Evolutionary conservation across 768 basidiomycete species (phyloP), one percentile per base, ranked within the genome.

Genomic region (Pleurotus platypus): DNA sequence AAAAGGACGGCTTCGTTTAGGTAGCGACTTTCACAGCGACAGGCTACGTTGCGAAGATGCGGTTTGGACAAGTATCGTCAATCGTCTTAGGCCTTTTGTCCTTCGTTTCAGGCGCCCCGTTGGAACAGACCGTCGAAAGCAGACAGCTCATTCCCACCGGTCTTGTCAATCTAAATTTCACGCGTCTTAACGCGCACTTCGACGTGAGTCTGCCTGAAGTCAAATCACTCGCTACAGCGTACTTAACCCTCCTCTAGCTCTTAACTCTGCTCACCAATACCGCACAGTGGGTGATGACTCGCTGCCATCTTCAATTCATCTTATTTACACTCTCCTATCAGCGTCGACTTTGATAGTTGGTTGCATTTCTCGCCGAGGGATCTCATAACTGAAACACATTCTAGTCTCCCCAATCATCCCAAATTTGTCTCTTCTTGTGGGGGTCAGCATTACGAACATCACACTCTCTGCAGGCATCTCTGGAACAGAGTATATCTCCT

Each of bases 401-500:
- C 30, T 22, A 54, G 51, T 54, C 18, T 37, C 51, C 9, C 51
- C 51, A 2, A 24, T 54, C 24, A 54, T 54, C 18, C 39, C 51
- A 15, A 15, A 40, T 26, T 26, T 42, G 22, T 39, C 20, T 3
- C 20, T 27, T n/a, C 24, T 54, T 12, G 16, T 54, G 5, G 51
- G 51, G 20, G 6, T 54, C 15, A 54, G 16, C 51, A 54, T 54
- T 39, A 42, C 51, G 16, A 13, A 42, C 7, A 8, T 54, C 0
- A 54, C 37, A 12, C 26, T 54, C 16, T 54, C 51, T 30, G 51
- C 51, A n/a, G 39, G 51, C 2, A 30, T 54, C 8, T 4, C 20
- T 11, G 39, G 51, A 3, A 42, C 39, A 4, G 51, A 54, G 42
- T 54, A 54, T n/a, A 20, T 54, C 15, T 24, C 51, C 5, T 39